phyloP scores from a whole-genome alignment of 257 asterid genomes.

The Nicotiana tabacum region DNA sequence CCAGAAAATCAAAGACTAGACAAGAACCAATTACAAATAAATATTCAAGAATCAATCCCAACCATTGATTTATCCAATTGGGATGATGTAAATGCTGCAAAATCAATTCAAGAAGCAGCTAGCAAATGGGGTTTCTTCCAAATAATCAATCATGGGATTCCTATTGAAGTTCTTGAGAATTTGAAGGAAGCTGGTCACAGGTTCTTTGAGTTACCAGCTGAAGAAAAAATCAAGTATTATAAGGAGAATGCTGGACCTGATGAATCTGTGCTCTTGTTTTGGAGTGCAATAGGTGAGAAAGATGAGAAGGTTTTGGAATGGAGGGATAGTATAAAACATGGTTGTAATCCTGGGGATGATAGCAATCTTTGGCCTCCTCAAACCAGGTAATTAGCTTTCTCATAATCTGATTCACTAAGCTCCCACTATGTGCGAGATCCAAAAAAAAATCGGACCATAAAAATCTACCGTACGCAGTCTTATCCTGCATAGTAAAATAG shows the following conservation, averaged over 20 bases:
- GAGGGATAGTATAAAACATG: constrained; percentile 46
- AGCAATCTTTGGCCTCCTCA: constrained; percentile 7
- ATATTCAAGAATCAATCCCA: constrained; percentile 35
- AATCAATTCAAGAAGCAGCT: constrained; percentile 44
- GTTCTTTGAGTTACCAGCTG: constrained; percentile 42
- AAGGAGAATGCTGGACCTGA: constrained; percentile 31
- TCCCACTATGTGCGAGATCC: no score
- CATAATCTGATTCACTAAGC: no score
- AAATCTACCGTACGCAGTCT: no score
- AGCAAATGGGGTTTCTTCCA: constrained; percentile 51
- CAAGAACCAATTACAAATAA: constrained; percentile 1
- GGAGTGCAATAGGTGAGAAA: not conserved
- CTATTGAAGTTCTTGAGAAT: constrained; percentile 37
- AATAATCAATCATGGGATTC: constrained; percentile 47
- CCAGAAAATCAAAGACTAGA: constrained; percentile 31
- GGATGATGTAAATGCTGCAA: constrained; percentile 24
- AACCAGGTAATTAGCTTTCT: not conserved
- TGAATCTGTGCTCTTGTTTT: constrained; percentile 25
- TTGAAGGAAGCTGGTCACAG: constrained; percentile 29
- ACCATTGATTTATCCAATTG: constrained; percentile 36
- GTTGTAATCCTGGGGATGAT: constrained; percentile 16
- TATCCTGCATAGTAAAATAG: no score
- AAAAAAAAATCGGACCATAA: no score
- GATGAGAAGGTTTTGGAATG: constrained; percentile 46
- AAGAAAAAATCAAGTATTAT: constrained; percentile 40